A percentile compares a stretch with the other conserved stretches of the same genome.
These are phyloP conservation scores for Rutidosis leptorrhynchoides DNA, from an alignment of 129 eudicot species.

Conservation along the genomic window DNA sequence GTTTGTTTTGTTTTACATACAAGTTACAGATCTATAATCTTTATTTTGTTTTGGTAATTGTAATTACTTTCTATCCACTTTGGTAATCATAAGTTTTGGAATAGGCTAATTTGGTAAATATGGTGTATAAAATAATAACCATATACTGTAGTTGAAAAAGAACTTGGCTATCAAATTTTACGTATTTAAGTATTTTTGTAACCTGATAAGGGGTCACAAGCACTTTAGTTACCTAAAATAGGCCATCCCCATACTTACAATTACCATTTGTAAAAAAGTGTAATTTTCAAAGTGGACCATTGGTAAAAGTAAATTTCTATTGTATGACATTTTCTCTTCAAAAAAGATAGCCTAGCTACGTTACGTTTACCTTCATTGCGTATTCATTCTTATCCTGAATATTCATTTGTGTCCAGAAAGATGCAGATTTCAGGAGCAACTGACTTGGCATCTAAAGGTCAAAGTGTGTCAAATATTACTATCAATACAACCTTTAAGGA, in stretches of 20 bases:
- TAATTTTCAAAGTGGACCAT: not conserved
- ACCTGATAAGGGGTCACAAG: not conserved
- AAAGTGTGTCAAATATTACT: slow-evolving; percentile 49
- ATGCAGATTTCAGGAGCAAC: slow-evolving; percentile 83
- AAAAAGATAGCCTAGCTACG: not conserved
- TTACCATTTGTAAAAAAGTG: not conserved
- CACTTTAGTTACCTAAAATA: not conserved
- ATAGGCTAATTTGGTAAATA: not conserved
- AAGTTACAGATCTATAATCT: not conserved
- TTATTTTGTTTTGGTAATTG: not conserved
- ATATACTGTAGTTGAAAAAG: not conserved
- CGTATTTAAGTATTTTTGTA: too few relatives aligned
- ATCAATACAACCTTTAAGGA: slow-evolving; percentile 45
- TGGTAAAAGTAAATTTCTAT: not conserved
- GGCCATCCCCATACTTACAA: not conserved
- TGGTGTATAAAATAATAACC: not conserved
- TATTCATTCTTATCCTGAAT: slow-evolving; percentile 10
- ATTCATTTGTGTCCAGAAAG: slow-evolving; percentile 50
- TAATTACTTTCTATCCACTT: not conserved
- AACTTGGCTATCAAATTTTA: not conserved
- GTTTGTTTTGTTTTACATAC: slow-evolving; percentile 5
- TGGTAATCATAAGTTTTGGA: not conserved
- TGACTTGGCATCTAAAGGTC: slow-evolving; percentile 76
- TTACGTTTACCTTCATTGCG: not conserved
- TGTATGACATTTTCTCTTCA: not conserved